phyloP scores from a whole-genome alignment of 805 yeast genomes.

The Wickerhamiella kurtzmanii region DNA sequence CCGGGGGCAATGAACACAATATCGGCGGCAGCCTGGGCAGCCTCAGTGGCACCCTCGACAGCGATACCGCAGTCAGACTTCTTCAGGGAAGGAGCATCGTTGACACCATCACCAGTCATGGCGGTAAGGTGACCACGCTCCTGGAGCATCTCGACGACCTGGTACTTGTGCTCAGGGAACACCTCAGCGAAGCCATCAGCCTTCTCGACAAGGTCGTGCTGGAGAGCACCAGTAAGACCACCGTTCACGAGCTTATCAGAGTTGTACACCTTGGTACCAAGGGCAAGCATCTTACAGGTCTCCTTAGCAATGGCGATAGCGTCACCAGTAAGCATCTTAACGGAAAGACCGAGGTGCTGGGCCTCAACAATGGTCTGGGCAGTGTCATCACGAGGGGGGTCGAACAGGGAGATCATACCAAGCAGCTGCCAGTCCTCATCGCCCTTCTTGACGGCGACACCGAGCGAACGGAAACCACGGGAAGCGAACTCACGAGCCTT shows the following conservation, averaged over 20 bases:
- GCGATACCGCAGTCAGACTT: constrained; percentile 95
- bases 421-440: constrained; percentile 97
- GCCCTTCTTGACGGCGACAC: constrained; percentile 98
- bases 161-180: constrained; percentile 96
- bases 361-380: constrained; percentile 92
- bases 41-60: constrained; percentile 95
- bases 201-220: constrained; percentile 93
- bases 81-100: constrained; percentile 95
- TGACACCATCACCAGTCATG: constrained; percentile 99
- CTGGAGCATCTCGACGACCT: constrained; percentile 90
- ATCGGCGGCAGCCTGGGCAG: constrained; percentile 94
- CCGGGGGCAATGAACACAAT: constrained; percentile 93
- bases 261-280: constrained; percentile 92
- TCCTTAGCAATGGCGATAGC: constrained; percentile 98
- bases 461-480: constrained; percentile 96
- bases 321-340: constrained; percentile 97
- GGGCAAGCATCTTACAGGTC: constrained; percentile 94
- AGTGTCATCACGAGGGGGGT: constrained; percentile 98
- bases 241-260: constrained; percentile 94
- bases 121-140: constrained; percentile 94
- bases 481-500: constrained; percentile 95
- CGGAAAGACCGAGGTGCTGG: constrained; percentile 81
- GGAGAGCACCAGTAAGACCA: constrained; percentile 94
- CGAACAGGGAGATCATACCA: constrained; percentile 98
- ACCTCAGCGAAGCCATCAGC: constrained; percentile 99